phyloP scores from a whole-genome alignment of 805 yeast genomes.

The Candida silvicultrix region DNA sequence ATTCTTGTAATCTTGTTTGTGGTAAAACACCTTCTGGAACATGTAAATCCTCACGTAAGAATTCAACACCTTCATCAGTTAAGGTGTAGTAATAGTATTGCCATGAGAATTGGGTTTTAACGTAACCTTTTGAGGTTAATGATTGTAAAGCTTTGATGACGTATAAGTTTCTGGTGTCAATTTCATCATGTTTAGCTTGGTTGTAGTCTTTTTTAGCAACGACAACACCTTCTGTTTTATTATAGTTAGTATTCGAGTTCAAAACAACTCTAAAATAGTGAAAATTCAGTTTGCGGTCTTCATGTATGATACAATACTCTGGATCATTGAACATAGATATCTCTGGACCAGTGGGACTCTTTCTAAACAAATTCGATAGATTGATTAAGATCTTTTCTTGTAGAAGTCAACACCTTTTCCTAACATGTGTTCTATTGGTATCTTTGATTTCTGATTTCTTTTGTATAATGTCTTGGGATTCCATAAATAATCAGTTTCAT shows the following conservation, averaged over 20 bases:
- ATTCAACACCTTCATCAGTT: slow-evolving; percentile 99
- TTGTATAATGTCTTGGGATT: too few species aligned
- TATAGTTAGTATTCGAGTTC: slow-evolving; percentile 29
- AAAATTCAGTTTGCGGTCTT: too few species aligned
- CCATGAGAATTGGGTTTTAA: slow-evolving; percentile 99
- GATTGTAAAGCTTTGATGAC: slow-evolving; percentile 99
- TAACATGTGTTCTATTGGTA: too few species aligned
- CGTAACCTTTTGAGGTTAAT: slow-evolving; percentile 97
- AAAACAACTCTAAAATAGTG: neutral
- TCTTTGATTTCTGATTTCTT: too few species aligned
- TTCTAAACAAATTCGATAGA: too few species aligned
- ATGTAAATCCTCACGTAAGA: slow-evolving; percentile 96
- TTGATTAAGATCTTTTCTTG: too few species aligned
- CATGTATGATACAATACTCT: too few species aligned
- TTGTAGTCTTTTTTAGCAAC: slow-evolving; percentile 99
- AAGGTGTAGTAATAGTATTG: slow-evolving; percentile 99
- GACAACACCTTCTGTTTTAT: slow-evolving; percentile 87
- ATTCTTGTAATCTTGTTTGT: slow-evolving; percentile 92
- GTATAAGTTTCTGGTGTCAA: slow-evolving; percentile 95
- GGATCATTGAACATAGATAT: too few species aligned
- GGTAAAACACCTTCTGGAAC: slow-evolving; percentile 99
- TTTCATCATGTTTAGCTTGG: slow-evolving; percentile 97
- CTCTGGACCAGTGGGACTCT: too few species aligned
- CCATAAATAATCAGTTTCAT: too few species aligned
- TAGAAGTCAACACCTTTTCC: too few species aligned